Evolutionary conservation across 192 early-diverging fungal species (phyloP), one percentile per base, ranked within the genome.

Genomic region (Backusella macrospora): DNA sequence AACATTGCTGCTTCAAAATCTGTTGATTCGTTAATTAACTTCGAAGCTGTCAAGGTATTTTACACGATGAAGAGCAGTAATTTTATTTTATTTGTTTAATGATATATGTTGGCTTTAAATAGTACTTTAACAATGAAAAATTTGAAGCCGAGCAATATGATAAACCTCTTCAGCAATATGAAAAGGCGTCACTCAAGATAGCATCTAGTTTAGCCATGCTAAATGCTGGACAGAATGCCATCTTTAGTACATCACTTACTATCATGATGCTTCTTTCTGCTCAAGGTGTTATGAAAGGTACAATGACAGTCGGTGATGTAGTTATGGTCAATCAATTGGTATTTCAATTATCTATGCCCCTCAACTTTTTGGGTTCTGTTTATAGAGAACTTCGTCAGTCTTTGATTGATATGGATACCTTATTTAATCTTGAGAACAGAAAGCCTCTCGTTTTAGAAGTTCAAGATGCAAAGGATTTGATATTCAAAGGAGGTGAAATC

Each of bases 301-400:
- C 88, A 2, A 85, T 99, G 87, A 97, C 96, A 2, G 90, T 99
- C 29, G 98, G 98, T 48, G 98, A 99, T 77, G 87, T 99, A 6
- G 98, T 99, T 18, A 95, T 99, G 95, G 90, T 99, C 69, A 99
- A 99, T 74, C 96, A 97, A 18, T 92, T 99, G 29, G 91, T 99
- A 29, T 99, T 99, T 81, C 98, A 99, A 82, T 86, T 99, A 12
- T 95, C 96, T 3, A 85, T 99, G 79, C 98, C 98, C 18, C 86
- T 99, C 14, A 98, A 99, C 85, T 99, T 99, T 78, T 80, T 99
- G 67, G 98, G 98, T 37, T 93, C 94, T 21, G 96, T 99, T 7
- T 99, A 99, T 76, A 90, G 98, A 70, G 98, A 99, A 83, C 89
- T 96, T 48, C 88, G 93, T 66, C 98, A 99, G 82, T 91, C 92